Percentiles rank a stretch among this genome's conserved stretches.
Conservation (phyloP, 768 basidiomycete genomes). For the Brasilioporus rufonigricans region DNA sequence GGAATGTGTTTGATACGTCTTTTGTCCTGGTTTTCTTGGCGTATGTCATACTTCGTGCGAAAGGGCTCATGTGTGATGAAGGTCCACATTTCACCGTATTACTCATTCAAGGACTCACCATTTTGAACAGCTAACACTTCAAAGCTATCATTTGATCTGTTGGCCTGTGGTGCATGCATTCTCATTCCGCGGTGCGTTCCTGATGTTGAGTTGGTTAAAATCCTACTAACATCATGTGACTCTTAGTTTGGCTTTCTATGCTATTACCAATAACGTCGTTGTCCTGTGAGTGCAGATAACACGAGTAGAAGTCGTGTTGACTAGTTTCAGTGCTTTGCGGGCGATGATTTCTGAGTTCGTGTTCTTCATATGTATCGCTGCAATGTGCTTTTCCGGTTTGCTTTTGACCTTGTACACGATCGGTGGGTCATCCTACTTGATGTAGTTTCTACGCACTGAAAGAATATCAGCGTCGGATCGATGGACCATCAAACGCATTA, state of each 20-base stretch:
- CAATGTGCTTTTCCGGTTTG: conserved; percentile 79
- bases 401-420: conserved; percentile 53
- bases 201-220: not conserved
- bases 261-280: conserved; percentile 74
- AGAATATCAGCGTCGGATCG: conserved; percentile 26
- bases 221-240: not conserved
- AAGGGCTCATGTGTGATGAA: conserved; percentile 55
- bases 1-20: conserved; percentile 86
- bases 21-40: conserved; percentile 68
- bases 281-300: conserved; percentile 53
- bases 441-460: conserved; percentile 24
- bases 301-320: conserved; percentile 4
- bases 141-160: conserved; percentile 70
- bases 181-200: conserved; percentile 69
- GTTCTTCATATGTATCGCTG: conserved; percentile 76
- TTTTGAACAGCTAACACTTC: conserved; percentile 43
- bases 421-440: conserved; percentile 29
- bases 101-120: not conserved
- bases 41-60: conserved; percentile 63
- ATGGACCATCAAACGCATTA: conserved; percentile 47
- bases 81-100: conserved; percentile 34
- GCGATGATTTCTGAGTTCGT: conserved; percentile 81
- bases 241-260: conserved; percentile 71
- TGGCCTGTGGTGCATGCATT: conserved; percentile 83
- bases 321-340: conserved; percentile 57